Conservation (phyloP, 768 basidiomycete genomes). For the Chalciporus pseudorubinellus region DNA sequence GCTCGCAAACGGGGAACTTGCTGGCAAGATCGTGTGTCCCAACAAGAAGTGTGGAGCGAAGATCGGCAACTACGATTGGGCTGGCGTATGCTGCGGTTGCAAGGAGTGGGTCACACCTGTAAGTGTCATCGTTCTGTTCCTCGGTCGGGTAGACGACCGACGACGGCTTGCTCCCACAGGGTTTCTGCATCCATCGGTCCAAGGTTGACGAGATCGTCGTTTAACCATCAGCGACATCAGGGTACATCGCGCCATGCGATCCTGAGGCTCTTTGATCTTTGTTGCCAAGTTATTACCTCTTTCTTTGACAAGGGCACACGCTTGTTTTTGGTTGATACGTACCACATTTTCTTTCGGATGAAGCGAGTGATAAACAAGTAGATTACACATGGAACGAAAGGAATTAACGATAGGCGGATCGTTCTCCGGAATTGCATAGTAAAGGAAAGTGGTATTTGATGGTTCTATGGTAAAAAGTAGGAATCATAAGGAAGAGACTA, state of each 20-base stretch:
- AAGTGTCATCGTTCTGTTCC: conserved; percentile 25
- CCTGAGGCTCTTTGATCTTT: not conserved
- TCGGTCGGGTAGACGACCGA: not conserved
- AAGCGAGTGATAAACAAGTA: not conserved
- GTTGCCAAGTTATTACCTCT: not conserved
- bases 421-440: conserved; percentile 14
- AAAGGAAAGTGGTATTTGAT: conserved; percentile 17
- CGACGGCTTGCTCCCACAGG: conserved; percentile 31
- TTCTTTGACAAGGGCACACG: not conserved
- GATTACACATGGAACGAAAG: conserved; percentile 24
- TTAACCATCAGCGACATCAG: conserved; percentile 3
- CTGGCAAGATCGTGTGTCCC: conserved; percentile 90
- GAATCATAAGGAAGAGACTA: conserved; percentile 22
- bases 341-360: not conserved
- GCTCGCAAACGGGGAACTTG: conserved; percentile 68
- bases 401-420: conserved; percentile 19
- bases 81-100: conserved; percentile 88
- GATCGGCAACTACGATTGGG: conserved; percentile 97
- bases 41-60: conserved; percentile 89
- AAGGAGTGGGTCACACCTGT: conserved; percentile 92
- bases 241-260: not conserved
- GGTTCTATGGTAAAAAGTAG: conserved; percentile 5
- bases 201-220: conserved; percentile 62
- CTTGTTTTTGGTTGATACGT: not conserved
- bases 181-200: conserved; percentile 65